Evolutionary conservation across 371 early-diverging fungal species (phyloP), one percentile per base, ranked within the genome.

Genomic region (Saksenaea vasiformis): DNA sequence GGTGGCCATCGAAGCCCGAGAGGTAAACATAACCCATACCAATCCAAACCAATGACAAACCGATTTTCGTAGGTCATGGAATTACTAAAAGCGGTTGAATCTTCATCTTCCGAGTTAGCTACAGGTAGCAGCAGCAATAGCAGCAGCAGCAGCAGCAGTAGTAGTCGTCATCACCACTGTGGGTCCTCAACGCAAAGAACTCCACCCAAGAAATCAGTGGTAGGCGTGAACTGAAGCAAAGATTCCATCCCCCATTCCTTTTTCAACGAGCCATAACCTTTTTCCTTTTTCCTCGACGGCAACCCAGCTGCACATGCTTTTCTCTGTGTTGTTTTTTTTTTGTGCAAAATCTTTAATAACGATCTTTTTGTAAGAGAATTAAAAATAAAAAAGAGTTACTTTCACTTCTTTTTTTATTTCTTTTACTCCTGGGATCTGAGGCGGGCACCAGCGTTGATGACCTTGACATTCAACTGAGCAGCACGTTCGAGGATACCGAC

Each of bases 401-500:
- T 47, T n/a, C 10, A 22, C 22, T 17, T n/a, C 5, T 47, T 22
- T 19, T 22, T 22, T 47, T 47, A 54, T 35, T 31, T 47, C 27
- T 72, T 74, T 81, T 89, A 87, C 82, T 91, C 94, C 78, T 91
- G 90, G 67, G 91, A 87, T 67, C 95, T 87, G 76, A 99, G 84
- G 71, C 96, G 92, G 76, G 95, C 99, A 71, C 87, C 87, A 69
- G 92, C 92, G 89, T 99, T 99, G 80, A 91, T 90, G 68, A 99
- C 91, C 86, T 93, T 93, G 73, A 99, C 90, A 85, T 95, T 91
- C 64, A 99, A 88, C 85, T 99, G 94, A 69, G 89, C 87, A 74
- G 99, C 99, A 62, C 95, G 90, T 84, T 97, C 92, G 62, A 99
- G 84, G 70, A 99, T 97, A 64, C 84, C 93, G 62, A 97, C 86